A percentile compares a stretch with the other conserved stretches of the same genome.
Evolutionary conservation across 768 basidiomycete species (phyloP).

Genomic region (Pisolithus albus): DNA sequence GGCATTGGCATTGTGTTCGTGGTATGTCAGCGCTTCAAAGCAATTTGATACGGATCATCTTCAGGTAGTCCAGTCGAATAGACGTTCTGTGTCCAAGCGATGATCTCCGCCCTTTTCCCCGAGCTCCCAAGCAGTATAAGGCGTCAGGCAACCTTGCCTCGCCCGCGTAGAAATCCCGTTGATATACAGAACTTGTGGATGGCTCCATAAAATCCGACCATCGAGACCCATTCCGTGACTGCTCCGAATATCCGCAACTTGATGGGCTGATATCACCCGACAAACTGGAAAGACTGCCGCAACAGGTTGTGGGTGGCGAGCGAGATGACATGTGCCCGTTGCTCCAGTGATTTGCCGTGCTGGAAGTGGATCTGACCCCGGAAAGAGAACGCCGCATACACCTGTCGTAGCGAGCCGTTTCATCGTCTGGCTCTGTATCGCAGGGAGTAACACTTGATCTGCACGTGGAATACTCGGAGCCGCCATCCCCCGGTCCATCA

Average conservation of each 20-base stretch:
- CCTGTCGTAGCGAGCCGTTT: background rate
- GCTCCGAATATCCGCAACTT: slow-evolving; percentile 6
- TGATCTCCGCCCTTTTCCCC: slow-evolving; percentile 12
- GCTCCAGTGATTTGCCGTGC: background rate
- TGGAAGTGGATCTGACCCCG: background rate
- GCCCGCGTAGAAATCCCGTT: background rate
- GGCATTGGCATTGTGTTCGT: background rate
- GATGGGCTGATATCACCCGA: slow-evolving; percentile 4
- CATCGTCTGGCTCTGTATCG: background rate
- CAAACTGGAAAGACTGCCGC: slow-evolving; percentile 18
- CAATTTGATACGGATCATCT: slow-evolving; percentile 19
- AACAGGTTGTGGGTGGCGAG: slow-evolving; percentile 12
- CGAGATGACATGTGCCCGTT: slow-evolving; percentile 3
- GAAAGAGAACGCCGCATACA: background rate
- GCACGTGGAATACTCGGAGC: slow-evolving; percentile 22
- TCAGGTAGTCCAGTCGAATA: slow-evolving; percentile 16
- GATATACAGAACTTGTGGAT: slow-evolving; percentile 4
- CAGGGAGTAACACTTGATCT: slow-evolving; percentile 5
- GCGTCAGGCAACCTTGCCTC: background rate
- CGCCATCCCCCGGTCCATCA: background rate
- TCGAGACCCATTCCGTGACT: slow-evolving; percentile 2
- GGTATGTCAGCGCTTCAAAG: slow-evolving; percentile 2
- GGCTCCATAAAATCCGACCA: slow-evolving; percentile 6
- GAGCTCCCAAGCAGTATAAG: background rate
- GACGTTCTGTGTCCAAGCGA: slow-evolving; percentile 15